phyloP scores from a whole-genome alignment of 2,329 filamentous ascomycete species.

The Pseudophaeomoniella oleicola region DNA sequence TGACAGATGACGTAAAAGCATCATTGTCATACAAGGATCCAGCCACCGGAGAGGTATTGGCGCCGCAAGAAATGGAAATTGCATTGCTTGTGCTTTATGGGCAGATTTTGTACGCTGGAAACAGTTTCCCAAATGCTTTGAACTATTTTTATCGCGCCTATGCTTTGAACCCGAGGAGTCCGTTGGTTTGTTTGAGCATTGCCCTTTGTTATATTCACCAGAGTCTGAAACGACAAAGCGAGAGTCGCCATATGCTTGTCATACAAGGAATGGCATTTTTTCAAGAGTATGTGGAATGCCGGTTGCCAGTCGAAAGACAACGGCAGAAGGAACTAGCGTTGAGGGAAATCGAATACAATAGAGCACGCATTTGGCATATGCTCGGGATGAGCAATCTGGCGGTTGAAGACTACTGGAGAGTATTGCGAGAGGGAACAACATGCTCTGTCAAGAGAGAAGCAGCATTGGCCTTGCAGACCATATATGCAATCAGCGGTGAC shows the following conservation, averaged over 20 bases:
- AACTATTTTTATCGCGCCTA: constrained; percentile 75
- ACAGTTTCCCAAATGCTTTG: constrained; percentile 68
- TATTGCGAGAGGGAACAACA: constrained; percentile 34
- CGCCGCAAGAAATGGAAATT: constrained; percentile 51
- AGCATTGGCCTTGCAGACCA: constrained; percentile 57
- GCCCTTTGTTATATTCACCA: constrained; percentile 79
- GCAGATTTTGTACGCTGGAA: constrained; percentile 73
- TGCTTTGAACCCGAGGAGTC: constrained; percentile 16
- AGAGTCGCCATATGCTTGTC: constrained; percentile 79
- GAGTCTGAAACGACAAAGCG: constrained; percentile 73
- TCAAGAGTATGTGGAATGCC: constrained; percentile 53
- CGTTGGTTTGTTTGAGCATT: constrained; percentile 66
- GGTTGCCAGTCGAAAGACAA: constrained; percentile 22
- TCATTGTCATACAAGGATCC: constrained; percentile 13
- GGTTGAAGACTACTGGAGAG: constrained; percentile 53
- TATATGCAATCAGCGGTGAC: constrained; percentile 53
- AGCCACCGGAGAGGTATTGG: constrained; percentile 19
- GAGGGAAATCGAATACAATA: constrained; percentile 64
- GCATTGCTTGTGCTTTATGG: constrained; percentile 78
- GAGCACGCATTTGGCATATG: constrained; percentile 61
- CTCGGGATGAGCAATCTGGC: constrained; percentile 62
- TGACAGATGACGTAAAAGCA: constrained; percentile 13
- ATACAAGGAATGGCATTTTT: constrained; percentile 75
- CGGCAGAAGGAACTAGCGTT: constrained; percentile 6
- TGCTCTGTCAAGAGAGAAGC: constrained; percentile 47